Evolutionary conservation across 495 filamentous ascomycete species (phyloP).

Genomic region (Penicillium fimorum): DNA sequence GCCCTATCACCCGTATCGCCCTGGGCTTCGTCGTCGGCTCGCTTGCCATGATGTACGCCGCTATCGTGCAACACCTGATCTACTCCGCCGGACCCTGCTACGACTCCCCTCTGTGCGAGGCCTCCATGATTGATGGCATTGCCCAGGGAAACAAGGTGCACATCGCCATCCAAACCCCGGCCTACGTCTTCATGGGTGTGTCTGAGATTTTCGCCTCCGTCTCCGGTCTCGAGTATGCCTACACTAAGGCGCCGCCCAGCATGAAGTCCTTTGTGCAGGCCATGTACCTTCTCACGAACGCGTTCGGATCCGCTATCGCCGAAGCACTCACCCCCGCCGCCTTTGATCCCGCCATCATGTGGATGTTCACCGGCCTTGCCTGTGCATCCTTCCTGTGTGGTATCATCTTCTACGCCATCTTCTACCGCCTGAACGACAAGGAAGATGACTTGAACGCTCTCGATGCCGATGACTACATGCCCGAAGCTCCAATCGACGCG

Average conservation of each 20-base stretch:
- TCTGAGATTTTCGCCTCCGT: constrained; percentile 75
- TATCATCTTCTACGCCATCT: constrained; percentile 45
- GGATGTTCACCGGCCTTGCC: constrained; percentile 65
- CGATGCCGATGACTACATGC: constrained; percentile 35
- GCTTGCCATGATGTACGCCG: constrained; percentile 62
- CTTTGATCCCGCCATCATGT: constrained; percentile 67
- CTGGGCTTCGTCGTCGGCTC: constrained; percentile 66
- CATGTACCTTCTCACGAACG: constrained; percentile 70
- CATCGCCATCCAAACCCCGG: constrained; percentile 66
- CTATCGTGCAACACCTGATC: constrained; percentile 70
- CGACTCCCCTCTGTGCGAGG: constrained; percentile 34
- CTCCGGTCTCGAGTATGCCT: constrained; percentile 72
- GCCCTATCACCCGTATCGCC: constrained; percentile 71
- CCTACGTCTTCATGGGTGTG: constrained; percentile 69
- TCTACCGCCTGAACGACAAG: constrained; percentile 44
- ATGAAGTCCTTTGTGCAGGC: constrained; percentile 81
- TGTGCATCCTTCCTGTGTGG: constrained; percentile 42
- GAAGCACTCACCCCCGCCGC: constrained; percentile 67
- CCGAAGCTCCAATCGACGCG: constrained; percentile 17
- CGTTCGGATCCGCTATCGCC: constrained; percentile 68
- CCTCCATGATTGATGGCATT: constrained; percentile 31
- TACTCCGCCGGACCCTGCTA: constrained; percentile 59
- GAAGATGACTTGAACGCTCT: constrained; percentile 51
- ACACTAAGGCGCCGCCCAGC: constrained; percentile 77
- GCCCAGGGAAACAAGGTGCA: constrained; percentile 51